Evolutionary conservation across 148 eudicot species (phyloP).

Genomic region (Vaccinium corymbosum): DNA sequence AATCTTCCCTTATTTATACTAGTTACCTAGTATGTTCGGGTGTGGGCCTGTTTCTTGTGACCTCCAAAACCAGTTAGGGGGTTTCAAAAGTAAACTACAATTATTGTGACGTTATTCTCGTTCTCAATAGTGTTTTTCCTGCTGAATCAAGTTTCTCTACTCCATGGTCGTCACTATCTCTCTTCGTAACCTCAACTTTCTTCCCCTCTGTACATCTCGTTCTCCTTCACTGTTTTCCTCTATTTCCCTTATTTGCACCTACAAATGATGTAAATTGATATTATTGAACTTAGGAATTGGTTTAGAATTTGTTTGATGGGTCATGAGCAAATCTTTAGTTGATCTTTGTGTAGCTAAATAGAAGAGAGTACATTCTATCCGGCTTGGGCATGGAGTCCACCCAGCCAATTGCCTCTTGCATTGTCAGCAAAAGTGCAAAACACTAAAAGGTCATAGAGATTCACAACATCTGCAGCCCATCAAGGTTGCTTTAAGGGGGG

Average conservation of each 20-base stretch:
- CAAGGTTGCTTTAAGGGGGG: neutral
- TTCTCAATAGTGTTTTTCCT: neutral
- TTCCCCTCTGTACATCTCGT: neutral
- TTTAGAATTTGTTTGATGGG: neutral
- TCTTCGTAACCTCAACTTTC: neutral
- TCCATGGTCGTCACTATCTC: neutral
- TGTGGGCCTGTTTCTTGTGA: neutral
- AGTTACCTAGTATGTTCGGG: neutral
- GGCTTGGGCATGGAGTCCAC: neutral
- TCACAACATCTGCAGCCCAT: neutral
- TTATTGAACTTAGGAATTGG: neutral
- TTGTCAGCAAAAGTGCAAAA: neutral
- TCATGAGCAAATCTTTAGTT: neutral
- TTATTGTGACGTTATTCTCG: neutral
- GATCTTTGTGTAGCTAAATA: neutral
- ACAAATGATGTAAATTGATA: neutral
- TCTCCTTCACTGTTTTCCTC: neutral
- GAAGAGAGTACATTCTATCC: neutral
- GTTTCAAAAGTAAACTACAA: neutral
- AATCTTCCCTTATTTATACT: neutral
- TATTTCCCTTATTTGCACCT: neutral
- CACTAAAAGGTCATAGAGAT: neutral
- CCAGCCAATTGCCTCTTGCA: neutral
- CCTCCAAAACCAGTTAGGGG: neutral
- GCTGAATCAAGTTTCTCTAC: neutral